These are phyloP conservation scores for Talaromyces funiculosus DNA, from an alignment of 2,329 filamentous ascomycete genomes.

Conservation along the genomic window DNA sequence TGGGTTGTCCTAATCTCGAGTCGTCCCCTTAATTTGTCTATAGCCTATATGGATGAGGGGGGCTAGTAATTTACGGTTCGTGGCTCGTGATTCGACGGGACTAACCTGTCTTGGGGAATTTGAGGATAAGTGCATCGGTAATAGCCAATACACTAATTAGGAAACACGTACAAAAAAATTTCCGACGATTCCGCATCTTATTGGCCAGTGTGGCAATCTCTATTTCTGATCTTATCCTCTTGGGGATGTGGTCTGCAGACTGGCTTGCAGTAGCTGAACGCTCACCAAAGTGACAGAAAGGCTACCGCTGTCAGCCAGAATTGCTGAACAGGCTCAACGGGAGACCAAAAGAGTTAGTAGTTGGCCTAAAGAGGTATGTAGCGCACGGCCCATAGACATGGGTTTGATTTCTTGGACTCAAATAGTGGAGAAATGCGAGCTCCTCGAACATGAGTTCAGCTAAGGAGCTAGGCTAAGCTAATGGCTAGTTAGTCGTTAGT, in stretches of 20 bases:
- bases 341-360: conserved; percentile 14
- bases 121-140: not conserved
- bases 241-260: conserved; percentile 16
- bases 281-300: conserved; percentile 18
- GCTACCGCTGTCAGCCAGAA: conserved; percentile 25
- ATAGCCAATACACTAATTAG: not conserved
- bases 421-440: conserved; percentile 14
- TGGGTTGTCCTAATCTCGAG: conserved; percentile 1
- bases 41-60: not conserved
- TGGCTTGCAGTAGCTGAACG: conserved; percentile 30
- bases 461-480: not conserved
- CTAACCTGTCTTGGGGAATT: conserved; percentile 3
- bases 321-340: not conserved
- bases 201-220: not conserved
- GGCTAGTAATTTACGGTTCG: not conserved
- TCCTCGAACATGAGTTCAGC: conserved; percentile 12
- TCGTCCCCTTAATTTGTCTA: not conserved
- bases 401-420: conserved; percentile 12
- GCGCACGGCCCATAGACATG: conserved; percentile 8
- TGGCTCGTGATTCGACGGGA: not conserved
- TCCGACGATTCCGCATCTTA: not conserved
- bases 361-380: conserved; percentile 15
- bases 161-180: conserved; percentile 1
- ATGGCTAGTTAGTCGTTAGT: conserved; percentile 1
- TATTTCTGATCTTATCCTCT: conserved; percentile 12